These are phyloP conservation scores for Magnusiomyces ingens DNA, from an alignment of 1,139 yeast species.

Conservation along the genomic window DNA sequence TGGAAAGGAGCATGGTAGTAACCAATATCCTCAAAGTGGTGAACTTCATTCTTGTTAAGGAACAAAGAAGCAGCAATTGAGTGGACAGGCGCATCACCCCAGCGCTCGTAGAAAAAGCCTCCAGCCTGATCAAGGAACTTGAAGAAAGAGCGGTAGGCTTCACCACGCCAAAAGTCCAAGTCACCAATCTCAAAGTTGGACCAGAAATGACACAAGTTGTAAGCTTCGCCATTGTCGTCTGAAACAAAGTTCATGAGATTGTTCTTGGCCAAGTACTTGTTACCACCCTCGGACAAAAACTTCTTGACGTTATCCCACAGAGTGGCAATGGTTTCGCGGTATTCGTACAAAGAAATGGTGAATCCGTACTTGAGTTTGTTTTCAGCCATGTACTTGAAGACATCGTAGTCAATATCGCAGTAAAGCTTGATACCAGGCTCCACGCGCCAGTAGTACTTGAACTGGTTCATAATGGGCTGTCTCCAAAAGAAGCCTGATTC, in stretches of 20 bases:
- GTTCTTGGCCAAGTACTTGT: conserved; percentile 56
- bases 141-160: conserved; percentile 62
- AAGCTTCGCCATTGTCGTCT: conserved; percentile 48
- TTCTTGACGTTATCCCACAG: conserved; percentile 72
- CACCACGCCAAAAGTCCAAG: conserved; percentile 64
- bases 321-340: conserved; percentile 67
- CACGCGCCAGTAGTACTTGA: conserved; percentile 90
- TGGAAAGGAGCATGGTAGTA: conserved; percentile 62
- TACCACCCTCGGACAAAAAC: conserved; percentile 51
- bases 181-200: conserved; percentile 79
- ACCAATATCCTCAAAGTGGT: conserved; percentile 78
- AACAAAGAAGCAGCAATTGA: conserved; percentile 79
- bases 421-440: conserved; percentile 76
- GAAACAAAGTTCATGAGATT: conserved; percentile 69
- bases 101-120: conserved; percentile 84
- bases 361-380: conserved; percentile 70
- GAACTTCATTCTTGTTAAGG: conserved; percentile 57
- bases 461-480: conserved; percentile 62
- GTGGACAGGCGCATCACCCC: conserved; percentile 94
- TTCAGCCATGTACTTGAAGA: conserved; percentile 73
- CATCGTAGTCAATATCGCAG: conserved; percentile 78
- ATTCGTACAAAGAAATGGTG: conserved; percentile 77
- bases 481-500: conserved; percentile 87
- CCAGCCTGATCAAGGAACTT: conserved; percentile 69
- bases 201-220: conserved; percentile 85